Base-by-base conservation (phyloP, 768 basidiomycete genomes). In the Leccinum disarticulatum region DNA sequence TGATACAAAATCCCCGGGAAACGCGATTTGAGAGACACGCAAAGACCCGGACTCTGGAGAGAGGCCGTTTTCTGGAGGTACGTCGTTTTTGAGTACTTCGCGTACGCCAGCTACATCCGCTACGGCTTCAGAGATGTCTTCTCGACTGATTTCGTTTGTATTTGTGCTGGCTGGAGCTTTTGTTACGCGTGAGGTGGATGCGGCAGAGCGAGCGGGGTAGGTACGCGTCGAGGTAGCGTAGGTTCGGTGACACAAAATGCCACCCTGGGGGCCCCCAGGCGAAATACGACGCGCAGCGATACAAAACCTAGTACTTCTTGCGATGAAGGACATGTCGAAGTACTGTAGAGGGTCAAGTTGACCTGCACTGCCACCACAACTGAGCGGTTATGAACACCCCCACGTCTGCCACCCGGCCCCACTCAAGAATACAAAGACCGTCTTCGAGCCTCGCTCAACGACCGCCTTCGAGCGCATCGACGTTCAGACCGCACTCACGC, bases 381-480 rank as follows among this genome's bases (percentile, higher is more conserved):
- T 36, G 30, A 10, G 11, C 17, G 22, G 3, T 6, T 30, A 72
- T 71, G 74, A 63, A 62, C 28, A 66, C 67, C 4, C 66, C 68
- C 36, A 61, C 53, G 41, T 69, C 66, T 10, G 51, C 49, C 35
- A 56, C 35, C 46, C 67, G 58, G 52, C 64, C 71, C 9, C 70
- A 71, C 13, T 68, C 70, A 14, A 59, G 56, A 33, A 11, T 25
- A 50, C 67, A 68, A 60, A 68, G 72, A 51, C 70, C 74, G 60
- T 73, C 65, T 60, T 74, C 76, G 25, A 81, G 69, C 70, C 73
- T 67, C 59, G 77, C 79, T 1, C 70, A 76, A 14, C 59, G 80
- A 54, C 78, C 82, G 8, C 65, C 72, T 22, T 85, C 69, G 69
- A 81, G 70, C 68, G 78, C 67, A 65, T 79, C 62, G 19, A 79